Percentiles rank a stretch among this genome's conserved stretches.
phyloP scores from a whole-genome alignment of 139 green algal species.

The Bryopsis sp. region DNA sequence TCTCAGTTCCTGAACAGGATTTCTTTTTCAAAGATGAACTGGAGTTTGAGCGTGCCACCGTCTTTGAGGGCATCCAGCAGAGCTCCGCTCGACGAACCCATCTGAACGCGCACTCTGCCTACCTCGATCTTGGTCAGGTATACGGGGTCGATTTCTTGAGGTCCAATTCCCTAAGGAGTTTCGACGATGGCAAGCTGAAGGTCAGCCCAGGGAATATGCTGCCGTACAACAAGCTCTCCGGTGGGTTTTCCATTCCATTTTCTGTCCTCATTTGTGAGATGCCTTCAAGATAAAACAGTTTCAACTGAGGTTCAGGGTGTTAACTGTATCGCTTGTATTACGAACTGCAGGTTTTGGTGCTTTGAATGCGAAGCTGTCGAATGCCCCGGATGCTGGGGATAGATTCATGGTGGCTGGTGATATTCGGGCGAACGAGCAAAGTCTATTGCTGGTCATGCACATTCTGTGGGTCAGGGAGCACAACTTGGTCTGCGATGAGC shows the following conservation, averaged over 20 bases:
- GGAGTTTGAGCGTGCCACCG: background rate
- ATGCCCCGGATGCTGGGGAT: too few relatives aligned
- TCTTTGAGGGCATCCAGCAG: background rate
- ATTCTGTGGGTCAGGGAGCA: background rate
- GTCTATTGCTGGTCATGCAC: too few relatives aligned
- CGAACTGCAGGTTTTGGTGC: too few relatives aligned
- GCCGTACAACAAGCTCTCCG: background rate
- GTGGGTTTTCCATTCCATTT: too few relatives aligned
- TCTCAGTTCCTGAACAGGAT: conserved; percentile 6
- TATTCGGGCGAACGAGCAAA: too few relatives aligned
- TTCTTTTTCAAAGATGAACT: conserved; percentile 2
- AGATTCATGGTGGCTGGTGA: too few relatives aligned
- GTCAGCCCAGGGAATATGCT: background rate
- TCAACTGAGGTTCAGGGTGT: too few relatives aligned
- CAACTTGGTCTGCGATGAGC: background rate
- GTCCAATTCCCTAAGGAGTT: background rate
- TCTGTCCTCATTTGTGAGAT: too few relatives aligned
- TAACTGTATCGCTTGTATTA: too few relatives aligned
- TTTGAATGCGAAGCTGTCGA: too few relatives aligned
- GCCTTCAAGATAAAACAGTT: too few relatives aligned
- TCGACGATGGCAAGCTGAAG: background rate
- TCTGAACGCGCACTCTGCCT: background rate
- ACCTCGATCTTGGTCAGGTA: background rate
- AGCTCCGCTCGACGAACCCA: too few relatives aligned
- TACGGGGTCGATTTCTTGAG: background rate